Base-by-base conservation (phyloP, 2,329 filamentous ascomycete species). In the Fusarium sp. region DNA sequence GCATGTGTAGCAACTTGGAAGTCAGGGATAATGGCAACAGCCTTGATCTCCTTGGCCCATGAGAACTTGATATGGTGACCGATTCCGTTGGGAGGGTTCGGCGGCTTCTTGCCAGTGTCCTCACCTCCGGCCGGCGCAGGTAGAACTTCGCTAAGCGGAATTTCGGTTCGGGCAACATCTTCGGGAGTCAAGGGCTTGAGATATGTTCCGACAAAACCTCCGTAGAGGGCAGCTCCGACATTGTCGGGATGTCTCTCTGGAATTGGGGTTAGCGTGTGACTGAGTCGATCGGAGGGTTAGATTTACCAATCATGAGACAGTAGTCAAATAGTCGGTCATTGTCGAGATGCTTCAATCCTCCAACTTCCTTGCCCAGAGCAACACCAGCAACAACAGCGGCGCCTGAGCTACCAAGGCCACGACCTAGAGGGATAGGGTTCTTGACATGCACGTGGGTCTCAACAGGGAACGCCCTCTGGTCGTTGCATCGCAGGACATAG, bases 1-100 rank as follows among this genome's bases (percentile, higher is more conserved):
- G 94, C 93, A 69, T 96, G 95, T 3, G 96, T 99, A n/a, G 95
- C 90, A 36, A 98, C 95, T 82, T 98, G 94, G 80, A 98, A 99
- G 78, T 98, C 90, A 14, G 96, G 96, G 70, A 99, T 98, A 78
- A 99, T 96, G 75, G 95, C 95, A 74, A 99, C 92, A 71, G 95
- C 96, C 87, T 98, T 98, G 87, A 99, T 98, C 82, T 97, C 94
- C 73, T 92, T 90, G 66, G 94, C 93, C 96, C 96, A 98, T 47
- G 91, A 91, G 83, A 98, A 98, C 83, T 95, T 96, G 84, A 97
- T 95, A 85, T 97, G 97, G 83, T 98, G 95, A 55, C 96, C 96
- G 78, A 99, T 98, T 79, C 95, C 94, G 75, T 92, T 82, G 6
- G 96, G 96, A n/a, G 96, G 96, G 80, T 94, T 90, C 10, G 96